phyloP scores from a whole-genome alignment of 768 basidiomycete genomes.

The Leccinum longicurvipes region DNA sequence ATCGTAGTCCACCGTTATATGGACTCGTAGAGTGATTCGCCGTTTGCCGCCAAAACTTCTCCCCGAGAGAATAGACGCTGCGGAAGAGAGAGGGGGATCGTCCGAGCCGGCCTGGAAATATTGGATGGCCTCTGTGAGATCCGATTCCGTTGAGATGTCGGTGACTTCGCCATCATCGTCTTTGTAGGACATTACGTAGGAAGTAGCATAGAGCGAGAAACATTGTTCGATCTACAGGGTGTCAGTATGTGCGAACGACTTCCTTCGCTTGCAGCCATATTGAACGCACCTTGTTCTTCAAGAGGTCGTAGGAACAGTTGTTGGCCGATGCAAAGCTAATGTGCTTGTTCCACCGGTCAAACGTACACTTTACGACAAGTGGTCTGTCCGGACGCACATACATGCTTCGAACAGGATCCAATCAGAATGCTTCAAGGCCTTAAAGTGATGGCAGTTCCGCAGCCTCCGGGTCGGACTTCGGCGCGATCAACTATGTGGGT shows the following conservation, averaged over 20 bases:
- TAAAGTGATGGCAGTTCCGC: constrained; percentile 21
- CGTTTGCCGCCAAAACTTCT: constrained; percentile 62
- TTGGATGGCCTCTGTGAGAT: constrained; percentile 82
- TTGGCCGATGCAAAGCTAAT: constrained; percentile 78
- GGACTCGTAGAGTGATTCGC: constrained; percentile 74
- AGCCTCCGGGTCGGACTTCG: no score
- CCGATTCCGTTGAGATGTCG: constrained; percentile 63
- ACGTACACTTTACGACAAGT: constrained; percentile 79
- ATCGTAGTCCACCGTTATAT: constrained; percentile 84
- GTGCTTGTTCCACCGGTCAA: constrained; percentile 68
- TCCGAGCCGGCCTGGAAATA: constrained; percentile 80
- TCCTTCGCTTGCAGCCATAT: not conserved
- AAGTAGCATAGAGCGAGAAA: constrained; percentile 67
- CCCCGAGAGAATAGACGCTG: constrained; percentile 67
- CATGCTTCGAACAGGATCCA: constrained; percentile 20
- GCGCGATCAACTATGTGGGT: not conserved
- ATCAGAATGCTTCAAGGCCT: constrained; percentile 8
- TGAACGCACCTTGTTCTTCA: constrained; percentile 64
- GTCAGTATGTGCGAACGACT: not conserved
- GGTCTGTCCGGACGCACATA: constrained; percentile 65
- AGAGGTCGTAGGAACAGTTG: constrained; percentile 72
- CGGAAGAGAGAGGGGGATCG: constrained; percentile 66
- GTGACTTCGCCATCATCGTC: constrained; percentile 85
- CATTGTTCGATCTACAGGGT: constrained; percentile 72
- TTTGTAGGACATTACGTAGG: constrained; percentile 76